Percentiles rank a stretch among this genome's conserved stretches.
phyloP scores from a whole-genome alignment of 345 rosid genomes.

The Rubroshorea leprosula region DNA sequence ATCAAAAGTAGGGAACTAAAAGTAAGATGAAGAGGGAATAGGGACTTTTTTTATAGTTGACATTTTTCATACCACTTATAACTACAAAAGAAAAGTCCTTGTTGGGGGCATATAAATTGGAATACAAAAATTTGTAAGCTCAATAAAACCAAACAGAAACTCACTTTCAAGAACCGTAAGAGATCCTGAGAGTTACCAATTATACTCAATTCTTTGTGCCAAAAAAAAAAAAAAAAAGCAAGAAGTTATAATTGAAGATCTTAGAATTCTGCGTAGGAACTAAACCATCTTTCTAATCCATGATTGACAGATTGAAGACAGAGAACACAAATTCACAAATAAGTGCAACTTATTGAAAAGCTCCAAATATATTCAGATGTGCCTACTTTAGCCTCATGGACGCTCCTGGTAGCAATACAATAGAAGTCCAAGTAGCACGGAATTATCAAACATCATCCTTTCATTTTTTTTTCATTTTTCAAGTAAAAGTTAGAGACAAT shows the following conservation, averaged over 20 bases:
- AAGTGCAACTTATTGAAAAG: background rate
- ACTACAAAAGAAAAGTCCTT: no score
- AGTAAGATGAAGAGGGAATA: background rate
- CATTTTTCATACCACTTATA: no score
- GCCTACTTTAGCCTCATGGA: background rate
- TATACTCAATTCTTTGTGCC: background rate
- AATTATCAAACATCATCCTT: background rate
- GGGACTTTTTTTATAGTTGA: no score
- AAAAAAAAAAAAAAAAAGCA: no score
- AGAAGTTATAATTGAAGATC: background rate
- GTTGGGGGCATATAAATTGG: no score
- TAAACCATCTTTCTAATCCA: no score
- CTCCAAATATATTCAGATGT: background rate
- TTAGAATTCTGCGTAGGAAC: background rate
- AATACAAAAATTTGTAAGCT: no score
- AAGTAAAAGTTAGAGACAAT: no score
- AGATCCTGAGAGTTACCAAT: background rate
- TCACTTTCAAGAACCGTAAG: background rate
- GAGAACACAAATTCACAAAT: background rate
- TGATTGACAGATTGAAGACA: background rate
- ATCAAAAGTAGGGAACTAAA: slow-evolving; percentile 15
- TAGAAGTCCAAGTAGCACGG: background rate
- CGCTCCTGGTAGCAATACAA: background rate
- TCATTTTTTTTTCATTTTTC: no score
- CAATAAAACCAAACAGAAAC: no score